Conservation (phyloP, 106 monocot genomes). For the Alisma plantagoaquatica region DNA sequence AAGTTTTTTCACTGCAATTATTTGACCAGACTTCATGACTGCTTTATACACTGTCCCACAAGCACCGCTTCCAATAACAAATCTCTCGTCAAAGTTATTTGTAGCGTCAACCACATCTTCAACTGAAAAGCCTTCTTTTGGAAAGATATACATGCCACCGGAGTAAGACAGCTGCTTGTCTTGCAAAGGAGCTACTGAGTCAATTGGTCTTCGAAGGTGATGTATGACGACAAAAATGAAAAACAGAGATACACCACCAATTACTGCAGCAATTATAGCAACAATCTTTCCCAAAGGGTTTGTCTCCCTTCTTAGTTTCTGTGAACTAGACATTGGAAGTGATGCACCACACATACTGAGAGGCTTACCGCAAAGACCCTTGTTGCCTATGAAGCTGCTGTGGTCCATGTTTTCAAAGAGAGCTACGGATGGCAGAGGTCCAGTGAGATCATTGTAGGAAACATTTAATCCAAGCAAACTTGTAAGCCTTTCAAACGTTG, state of each 20-base stretch:
- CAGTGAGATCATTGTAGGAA: slow-evolving; percentile 80
- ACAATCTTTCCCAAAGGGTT: slow-evolving; percentile 39
- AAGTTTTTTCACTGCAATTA: slow-evolving; percentile 81
- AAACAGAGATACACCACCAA: slow-evolving; percentile 73
- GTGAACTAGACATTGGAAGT: slow-evolving; percentile 18
- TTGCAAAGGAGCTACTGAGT: slow-evolving; percentile 48
- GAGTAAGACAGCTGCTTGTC: slow-evolving; percentile 31
- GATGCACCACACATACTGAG: slow-evolving; percentile 37
- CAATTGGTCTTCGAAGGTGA: slow-evolving; percentile 51
- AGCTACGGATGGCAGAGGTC: slow-evolving; percentile 51
- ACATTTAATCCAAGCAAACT: slow-evolving; percentile 77
- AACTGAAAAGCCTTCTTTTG: slow-evolving; percentile 59
- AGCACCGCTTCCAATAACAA: slow-evolving; percentile 77
- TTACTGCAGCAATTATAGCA: slow-evolving; percentile 55
- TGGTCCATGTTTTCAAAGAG: slow-evolving; percentile 49
- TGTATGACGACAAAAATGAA: slow-evolving; percentile 63
- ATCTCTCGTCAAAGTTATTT: slow-evolving; percentile 70
- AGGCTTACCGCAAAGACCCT: slow-evolving; percentile 78
- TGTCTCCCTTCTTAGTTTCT: slow-evolving; percentile 3
- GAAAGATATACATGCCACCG: slow-evolving; percentile 33
- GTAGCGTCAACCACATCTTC: slow-evolving; percentile 66
- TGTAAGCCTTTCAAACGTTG: slow-evolving; percentile 60
- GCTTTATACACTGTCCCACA: slow-evolving; percentile 90
- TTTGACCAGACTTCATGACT: slow-evolving; percentile 44
- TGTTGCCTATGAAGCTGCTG: slow-evolving; percentile 71